These are phyloP conservation scores for Dryas drummondii DNA, from an alignment of 306 rosid species.

Conservation along the genomic window DNA sequence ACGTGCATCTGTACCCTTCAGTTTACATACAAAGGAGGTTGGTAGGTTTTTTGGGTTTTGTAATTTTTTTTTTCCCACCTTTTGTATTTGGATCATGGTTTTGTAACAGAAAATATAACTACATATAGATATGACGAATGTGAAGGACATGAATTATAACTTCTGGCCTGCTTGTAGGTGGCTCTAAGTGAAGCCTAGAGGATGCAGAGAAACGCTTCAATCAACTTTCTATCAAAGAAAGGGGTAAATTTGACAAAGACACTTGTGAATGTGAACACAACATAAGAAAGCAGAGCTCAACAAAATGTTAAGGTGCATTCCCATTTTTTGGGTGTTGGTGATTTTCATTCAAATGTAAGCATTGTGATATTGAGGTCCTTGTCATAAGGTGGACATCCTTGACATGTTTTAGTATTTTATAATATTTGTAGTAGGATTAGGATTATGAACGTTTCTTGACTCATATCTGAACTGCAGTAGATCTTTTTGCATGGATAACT, in stretches of 20 bases:
- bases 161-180: conserved; percentile 50
- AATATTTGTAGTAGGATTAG: too few relatives aligned
- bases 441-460: neutral
- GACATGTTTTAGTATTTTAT: too few relatives aligned
- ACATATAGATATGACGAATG: conserved; percentile 13
- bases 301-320: conserved; percentile 18
- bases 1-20: too few relatives aligned
- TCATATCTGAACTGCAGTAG: neutral
- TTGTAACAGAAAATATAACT: too few relatives aligned
- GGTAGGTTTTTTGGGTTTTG: too few relatives aligned
- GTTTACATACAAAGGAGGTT: too few relatives aligned
- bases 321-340: neutral
- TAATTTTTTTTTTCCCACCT: neutral
- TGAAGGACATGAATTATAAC: conserved; percentile 18
- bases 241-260: conserved; percentile 99
- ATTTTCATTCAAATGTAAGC: neutral
- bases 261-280: conserved; percentile 85
- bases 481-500: neutral
- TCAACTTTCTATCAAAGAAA: conserved; percentile 94
- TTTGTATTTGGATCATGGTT: too few relatives aligned
- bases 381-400: neutral
- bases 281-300: conserved; percentile 73
- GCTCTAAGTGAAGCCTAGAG: conserved; percentile 74
- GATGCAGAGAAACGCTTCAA: conserved; percentile 90
- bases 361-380: neutral